These are phyloP conservation scores for Neofusicoccum sp. DNA, from an alignment of 2,329 filamentous ascomycete species.

Conservation along the genomic window DNA sequence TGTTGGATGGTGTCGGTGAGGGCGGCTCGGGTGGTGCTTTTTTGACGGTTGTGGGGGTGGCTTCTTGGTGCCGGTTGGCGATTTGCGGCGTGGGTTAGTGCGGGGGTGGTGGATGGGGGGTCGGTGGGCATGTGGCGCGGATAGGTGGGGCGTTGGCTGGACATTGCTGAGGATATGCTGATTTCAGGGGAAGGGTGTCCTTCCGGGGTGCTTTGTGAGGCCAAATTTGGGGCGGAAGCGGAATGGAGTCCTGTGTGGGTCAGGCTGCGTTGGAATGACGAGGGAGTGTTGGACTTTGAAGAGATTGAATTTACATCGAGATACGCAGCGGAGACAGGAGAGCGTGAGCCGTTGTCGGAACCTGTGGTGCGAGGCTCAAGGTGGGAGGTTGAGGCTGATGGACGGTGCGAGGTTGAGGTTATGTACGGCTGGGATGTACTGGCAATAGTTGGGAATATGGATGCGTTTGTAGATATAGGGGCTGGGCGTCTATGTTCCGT, in stretches of 20 bases:
- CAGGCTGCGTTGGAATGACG: background rate
- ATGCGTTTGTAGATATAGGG: background rate
- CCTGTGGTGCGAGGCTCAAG: too few species aligned
- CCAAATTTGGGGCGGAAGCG: background rate
- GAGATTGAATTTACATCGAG: conserved; percentile 8
- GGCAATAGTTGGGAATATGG: background rate
- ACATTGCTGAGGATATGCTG: background rate
- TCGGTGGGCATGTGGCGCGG: background rate
- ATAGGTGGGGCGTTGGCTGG: background rate
- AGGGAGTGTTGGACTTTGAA: background rate
- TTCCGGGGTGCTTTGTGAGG: too few species aligned
- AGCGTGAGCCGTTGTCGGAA: background rate
- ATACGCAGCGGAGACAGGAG: background rate
- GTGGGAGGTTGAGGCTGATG: background rate
- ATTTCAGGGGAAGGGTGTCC: background rate
- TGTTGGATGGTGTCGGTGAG: background rate
- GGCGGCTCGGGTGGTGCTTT: background rate
- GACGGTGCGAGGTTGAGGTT: background rate
- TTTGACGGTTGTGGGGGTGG: background rate
- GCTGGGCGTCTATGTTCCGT: background rate
- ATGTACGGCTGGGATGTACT: background rate
- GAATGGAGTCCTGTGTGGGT: conserved; percentile 3
- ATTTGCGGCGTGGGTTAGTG: background rate
- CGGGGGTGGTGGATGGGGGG: background rate
- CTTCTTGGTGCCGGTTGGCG: too few species aligned